phyloP scores from a whole-genome alignment of 352 stramenopile genomes.

The Phytopythium boreale region DNA sequence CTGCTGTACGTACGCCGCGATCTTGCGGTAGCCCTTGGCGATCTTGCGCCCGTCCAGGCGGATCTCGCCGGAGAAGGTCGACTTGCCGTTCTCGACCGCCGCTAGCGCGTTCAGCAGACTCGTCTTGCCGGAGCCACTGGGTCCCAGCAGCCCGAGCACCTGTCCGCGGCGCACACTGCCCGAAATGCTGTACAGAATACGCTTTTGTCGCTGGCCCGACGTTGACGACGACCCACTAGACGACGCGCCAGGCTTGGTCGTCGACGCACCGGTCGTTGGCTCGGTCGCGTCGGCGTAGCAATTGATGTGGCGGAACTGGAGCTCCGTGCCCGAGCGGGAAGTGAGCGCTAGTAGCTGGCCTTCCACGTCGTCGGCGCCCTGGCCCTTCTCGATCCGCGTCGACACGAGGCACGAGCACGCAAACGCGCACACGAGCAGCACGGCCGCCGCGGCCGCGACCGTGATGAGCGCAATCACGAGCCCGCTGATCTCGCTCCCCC shows the following conservation, averaged over 20 bases:
- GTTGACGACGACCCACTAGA: neutral
- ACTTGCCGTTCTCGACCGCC: constrained; percentile 62
- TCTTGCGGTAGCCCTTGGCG: constrained; percentile 56
- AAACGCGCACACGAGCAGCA: constrained; percentile 30
- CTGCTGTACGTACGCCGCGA: constrained; percentile 88
- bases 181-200: constrained; percentile 61
- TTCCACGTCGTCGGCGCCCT: constrained; percentile 23
- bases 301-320: constrained; percentile 61
- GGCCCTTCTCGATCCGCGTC: constrained; percentile 20
- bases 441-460: constrained; percentile 20
- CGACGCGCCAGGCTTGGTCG: constrained; percentile 2
- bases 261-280: neutral
- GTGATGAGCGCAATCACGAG: constrained; percentile 35
- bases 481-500: constrained; percentile 15
- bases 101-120: constrained; percentile 78
- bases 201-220: constrained; percentile 13
- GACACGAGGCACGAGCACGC: constrained; percentile 37
- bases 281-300: constrained; percentile 28
- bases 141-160: constrained; percentile 69
- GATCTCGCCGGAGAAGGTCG: constrained; percentile 50
- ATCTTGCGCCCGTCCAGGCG: constrained; percentile 56
- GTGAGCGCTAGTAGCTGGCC: constrained; percentile 45
- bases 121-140: constrained; percentile 81
- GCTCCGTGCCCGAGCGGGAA: constrained; percentile 30
- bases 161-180: constrained; percentile 49